These are phyloP conservation scores for Fonsecaea erecta DNA, from an alignment of 2,329 filamentous ascomycete genomes.

Conservation along the genomic window DNA sequence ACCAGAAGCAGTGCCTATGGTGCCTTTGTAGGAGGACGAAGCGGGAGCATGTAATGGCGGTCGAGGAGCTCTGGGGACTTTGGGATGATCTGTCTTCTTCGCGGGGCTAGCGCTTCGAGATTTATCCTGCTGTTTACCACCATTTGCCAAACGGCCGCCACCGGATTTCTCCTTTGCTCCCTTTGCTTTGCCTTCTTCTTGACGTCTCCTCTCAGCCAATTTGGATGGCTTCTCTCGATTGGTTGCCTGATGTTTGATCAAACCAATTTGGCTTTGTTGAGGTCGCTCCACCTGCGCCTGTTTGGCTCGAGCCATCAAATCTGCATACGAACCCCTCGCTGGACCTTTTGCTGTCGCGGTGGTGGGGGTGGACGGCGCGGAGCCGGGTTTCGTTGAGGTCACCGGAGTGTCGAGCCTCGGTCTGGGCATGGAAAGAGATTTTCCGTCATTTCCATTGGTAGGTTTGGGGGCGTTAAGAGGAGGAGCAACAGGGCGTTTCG, in stretches of 20 bases:
- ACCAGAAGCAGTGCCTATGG: conserved; percentile 45
- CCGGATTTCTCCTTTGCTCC: conserved; percentile 43
- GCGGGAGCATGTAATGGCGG: conserved; percentile 35
- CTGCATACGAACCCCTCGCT: conserved; percentile 63
- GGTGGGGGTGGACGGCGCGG: conserved; percentile 26
- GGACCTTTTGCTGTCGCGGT: conserved; percentile 30
- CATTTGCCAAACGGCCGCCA: conserved; percentile 39
- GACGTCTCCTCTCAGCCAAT: conserved; percentile 51
- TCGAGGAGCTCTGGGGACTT: conserved; percentile 26
- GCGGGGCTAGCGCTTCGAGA: conserved; percentile 34
- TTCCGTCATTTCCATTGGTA: conserved; percentile 14
- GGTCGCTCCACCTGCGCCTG: conserved; percentile 49
- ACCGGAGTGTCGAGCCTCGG: conserved; percentile 22
- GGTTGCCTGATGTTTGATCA: conserved; percentile 60
- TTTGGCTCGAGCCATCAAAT: conserved; percentile 63
- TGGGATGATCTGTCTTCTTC: conserved; percentile 42
- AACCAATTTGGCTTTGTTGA: conserved; percentile 50
- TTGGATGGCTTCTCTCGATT: conserved; percentile 62
- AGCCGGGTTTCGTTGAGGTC: conserved; percentile 12
- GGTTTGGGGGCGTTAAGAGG: conserved; percentile 28
- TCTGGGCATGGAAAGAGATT: conserved; percentile 1
- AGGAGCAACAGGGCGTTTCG: conserved; percentile 27
- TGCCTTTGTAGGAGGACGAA: conserved; percentile 47
- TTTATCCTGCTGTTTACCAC: conserved; percentile 23
- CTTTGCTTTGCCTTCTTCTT: conserved; percentile 52